phyloP scores from a whole-genome alignment of 1,139 yeast genomes.

The Debaryomyces fabryi region DNA sequence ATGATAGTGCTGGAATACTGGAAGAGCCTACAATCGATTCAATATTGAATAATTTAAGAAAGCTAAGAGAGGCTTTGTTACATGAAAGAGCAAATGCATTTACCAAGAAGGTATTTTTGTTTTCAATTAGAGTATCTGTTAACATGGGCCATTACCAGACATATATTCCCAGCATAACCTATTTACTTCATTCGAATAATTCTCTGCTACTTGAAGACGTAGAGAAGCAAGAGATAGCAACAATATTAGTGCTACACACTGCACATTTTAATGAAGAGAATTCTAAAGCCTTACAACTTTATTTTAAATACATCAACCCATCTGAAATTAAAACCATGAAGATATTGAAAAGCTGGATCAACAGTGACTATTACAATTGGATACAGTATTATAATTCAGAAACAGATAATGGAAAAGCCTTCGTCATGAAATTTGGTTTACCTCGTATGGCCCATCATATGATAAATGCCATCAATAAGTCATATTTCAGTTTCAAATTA shows the following conservation, averaged over 20 bases:
- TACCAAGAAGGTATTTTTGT: constrained; percentile 49
- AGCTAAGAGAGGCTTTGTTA: constrained; percentile 60
- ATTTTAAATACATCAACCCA: constrained; percentile 30
- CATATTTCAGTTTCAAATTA: constrained; percentile 39
- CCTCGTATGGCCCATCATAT: constrained; percentile 31
- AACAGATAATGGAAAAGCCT: constrained; percentile 28
- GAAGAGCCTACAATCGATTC: constrained; percentile 24
- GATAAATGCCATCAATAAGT: constrained; percentile 29
- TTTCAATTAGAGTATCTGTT: constrained; percentile 51
- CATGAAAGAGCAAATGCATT: constrained; percentile 39
- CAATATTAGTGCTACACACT: constrained; percentile 48
- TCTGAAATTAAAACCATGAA: constrained; percentile 22
- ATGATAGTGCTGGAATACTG: constrained; percentile 7
- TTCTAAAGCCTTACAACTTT: constrained; percentile 36
- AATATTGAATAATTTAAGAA: constrained; percentile 37
- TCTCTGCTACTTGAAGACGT: constrained; percentile 22
- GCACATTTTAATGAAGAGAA: constrained; percentile 48
- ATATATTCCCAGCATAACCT: constrained; percentile 55
- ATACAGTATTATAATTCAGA: constrained; percentile 33
- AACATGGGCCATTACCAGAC: constrained; percentile 57
- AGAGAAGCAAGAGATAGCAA: constrained; percentile 44
- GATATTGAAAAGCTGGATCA: constrained; percentile 39
- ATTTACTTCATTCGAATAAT: constrained; percentile 30
- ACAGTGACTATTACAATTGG: constrained; percentile 48
- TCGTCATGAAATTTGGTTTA: constrained; percentile 48